Conservation (phyloP, 352 stramenopile genomes). For the Phytophthora sp. region DNA sequence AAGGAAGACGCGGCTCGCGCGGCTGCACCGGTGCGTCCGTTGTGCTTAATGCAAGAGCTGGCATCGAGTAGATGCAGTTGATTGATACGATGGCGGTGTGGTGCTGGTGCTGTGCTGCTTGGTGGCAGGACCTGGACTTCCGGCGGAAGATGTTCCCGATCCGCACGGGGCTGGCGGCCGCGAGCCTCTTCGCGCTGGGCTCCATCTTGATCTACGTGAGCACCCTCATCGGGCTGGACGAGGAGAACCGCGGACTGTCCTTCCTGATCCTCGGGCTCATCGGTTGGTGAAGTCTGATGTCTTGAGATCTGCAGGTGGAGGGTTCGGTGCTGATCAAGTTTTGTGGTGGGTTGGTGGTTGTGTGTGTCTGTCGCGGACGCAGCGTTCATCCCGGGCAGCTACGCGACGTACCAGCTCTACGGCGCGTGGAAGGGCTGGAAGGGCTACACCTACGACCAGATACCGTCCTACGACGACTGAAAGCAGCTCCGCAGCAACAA, state of each 20-base stretch:
- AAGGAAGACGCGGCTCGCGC: conserved; percentile 39
- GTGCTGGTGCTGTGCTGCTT: background rate
- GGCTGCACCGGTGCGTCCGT: conserved; percentile 30
- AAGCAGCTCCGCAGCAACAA: background rate
- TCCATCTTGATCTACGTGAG: conserved; percentile 81
- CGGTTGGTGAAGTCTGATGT: too few species aligned
- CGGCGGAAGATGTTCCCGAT: conserved; percentile 69
- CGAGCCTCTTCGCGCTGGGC: conserved; percentile 73
- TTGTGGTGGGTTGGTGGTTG: background rate
- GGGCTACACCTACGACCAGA: conserved; percentile 84
- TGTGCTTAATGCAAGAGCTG: background rate
- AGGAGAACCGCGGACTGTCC: conserved; percentile 72
- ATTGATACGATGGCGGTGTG: background rate
- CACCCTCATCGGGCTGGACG: conserved; percentile 77
- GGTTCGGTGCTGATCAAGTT: too few species aligned
- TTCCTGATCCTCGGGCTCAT: conserved; percentile 84
- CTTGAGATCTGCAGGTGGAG: too few species aligned
- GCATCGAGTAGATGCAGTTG: background rate
- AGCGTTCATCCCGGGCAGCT: conserved; percentile 88
- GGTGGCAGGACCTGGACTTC: conserved; percentile 46
- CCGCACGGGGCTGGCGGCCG: conserved; percentile 73
- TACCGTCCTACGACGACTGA: conserved; percentile 87
- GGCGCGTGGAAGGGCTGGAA: conserved; percentile 85
- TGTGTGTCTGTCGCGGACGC: background rate
- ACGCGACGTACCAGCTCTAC: conserved; percentile 81